Percentiles rank a stretch among this genome's conserved stretches.
Evolutionary conservation across 1,284 basidiomycete genomes (phyloP).

Genomic region (Ganoderma boninense): DNA sequence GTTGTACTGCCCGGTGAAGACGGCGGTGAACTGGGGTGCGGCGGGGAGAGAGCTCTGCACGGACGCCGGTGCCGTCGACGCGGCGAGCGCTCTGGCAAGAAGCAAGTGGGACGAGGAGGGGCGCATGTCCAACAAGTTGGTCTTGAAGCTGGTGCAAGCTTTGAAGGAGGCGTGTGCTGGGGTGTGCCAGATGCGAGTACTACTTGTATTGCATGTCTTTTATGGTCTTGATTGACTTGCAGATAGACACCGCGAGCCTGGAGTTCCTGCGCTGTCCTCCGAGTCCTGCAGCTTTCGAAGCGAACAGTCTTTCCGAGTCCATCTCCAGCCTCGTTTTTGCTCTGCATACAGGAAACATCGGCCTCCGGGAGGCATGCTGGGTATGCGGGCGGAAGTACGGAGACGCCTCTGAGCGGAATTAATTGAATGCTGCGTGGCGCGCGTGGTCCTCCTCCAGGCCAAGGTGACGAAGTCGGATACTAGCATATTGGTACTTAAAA

Average conservation of each 20-base stretch:
- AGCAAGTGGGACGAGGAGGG: not conserved
- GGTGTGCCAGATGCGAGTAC: not conserved
- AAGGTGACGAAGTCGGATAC: not conserved
- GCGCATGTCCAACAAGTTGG: conserved; percentile 6
- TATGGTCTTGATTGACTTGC: too few species aligned
- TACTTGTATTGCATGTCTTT: not conserved
- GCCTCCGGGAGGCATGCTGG: not conserved
- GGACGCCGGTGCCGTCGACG: not conserved
- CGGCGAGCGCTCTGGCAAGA: not conserved
- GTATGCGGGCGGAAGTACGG: not conserved
- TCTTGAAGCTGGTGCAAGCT: not conserved
- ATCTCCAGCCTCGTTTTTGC: too few species aligned
- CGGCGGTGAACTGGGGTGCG: not conserved
- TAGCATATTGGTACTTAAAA: too few species aligned
- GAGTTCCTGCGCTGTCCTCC: not conserved
- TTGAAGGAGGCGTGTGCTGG: not conserved
- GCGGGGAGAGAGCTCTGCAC: not conserved
- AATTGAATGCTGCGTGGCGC: not conserved
- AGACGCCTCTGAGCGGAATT: not conserved
- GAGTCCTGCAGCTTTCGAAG: not conserved
- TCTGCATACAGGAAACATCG: too few species aligned
- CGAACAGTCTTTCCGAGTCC: not conserved
- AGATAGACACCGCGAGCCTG: not conserved
- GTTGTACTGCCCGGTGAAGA: not conserved
- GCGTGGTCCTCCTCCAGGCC: not conserved